phyloP scores from a whole-genome alignment of 805 yeast genomes.

The Yarrowia sp. region DNA sequence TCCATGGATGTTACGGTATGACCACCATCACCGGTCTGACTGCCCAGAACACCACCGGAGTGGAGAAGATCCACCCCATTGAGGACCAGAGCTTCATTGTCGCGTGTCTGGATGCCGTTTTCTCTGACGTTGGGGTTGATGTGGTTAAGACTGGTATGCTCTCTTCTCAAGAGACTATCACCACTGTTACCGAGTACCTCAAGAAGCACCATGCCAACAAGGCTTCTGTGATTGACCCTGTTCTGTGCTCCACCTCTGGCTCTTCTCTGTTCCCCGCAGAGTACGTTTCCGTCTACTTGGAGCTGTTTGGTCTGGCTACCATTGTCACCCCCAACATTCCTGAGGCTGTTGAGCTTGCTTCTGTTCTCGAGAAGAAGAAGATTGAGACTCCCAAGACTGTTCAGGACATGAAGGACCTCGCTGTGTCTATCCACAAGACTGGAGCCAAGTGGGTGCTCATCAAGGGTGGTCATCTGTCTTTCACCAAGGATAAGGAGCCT shows the following conservation, averaged over 20 bases:
- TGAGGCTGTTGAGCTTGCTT: conserved; percentile 54
- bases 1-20: conserved; percentile 71
- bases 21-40: conserved; percentile 79
- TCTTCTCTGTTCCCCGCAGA: conserved; percentile 45
- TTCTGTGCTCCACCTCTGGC: conserved; percentile 80
- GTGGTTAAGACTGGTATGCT: conserved; percentile 81
- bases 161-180: conserved; percentile 51
- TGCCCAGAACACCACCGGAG: conserved; percentile 64
- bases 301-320: conserved; percentile 52
- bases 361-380: conserved; percentile 26
- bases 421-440: conserved; percentile 42
- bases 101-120: conserved; percentile 52
- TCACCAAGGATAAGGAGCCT: conserved; percentile 29
- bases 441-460: conserved; percentile 57
- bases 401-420: conserved; percentile 45
- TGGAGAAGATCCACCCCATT: conserved; percentile 42
- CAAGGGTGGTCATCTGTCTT: conserved; percentile 76
- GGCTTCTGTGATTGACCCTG: conserved; percentile 72
- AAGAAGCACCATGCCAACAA: conserved; percentile 38
- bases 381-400: conserved; percentile 32
- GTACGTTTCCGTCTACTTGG: conserved; percentile 26
- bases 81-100: conserved; percentile 48
- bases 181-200: conserved; percentile 45
- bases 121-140: conserved; percentile 60
- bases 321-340: conserved; percentile 72